Base-by-base conservation (phyloP, 352 stramenopile species). In the Phytophthora kernoviae region DNA sequence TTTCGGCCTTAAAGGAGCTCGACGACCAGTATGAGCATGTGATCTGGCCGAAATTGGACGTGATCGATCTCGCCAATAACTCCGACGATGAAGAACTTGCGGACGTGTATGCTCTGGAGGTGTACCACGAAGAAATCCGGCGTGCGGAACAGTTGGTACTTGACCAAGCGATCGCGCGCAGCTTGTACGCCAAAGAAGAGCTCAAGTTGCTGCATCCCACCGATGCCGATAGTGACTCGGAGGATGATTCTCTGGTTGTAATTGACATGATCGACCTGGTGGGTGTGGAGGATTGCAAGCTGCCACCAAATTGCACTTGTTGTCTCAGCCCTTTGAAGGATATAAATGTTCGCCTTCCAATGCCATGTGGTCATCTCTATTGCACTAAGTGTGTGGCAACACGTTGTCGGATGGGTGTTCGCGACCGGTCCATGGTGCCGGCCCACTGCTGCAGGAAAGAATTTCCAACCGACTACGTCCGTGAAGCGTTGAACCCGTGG, bases 371-470 rank as follows among this genome's bases (percentile, higher is more conserved):
- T 2, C 80, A 93, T 27, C 21, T 90, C 15, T 93, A 92, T 52
- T 93, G 84, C 50, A 52, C 43, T 1, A 41, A 63, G 4, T 92
- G 84, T 44, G 70, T 93, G 44, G 33, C 44, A 5, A 77, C 69
- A 36, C 77, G 81, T 15, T 84, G 73, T 59, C 65, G 73, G 18
- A 86, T 88, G 70, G 72, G 68, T 24, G 58, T 90, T 0, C 53
- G 55, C 2, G 77, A 93, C 52, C 78, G 84, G 8, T 68, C 70
- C 22, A 67, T 89, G 53, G 64, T 86, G 20, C 84, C 84, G 30
- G 74, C 80, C 11, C 81, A 87, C 49, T 93, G 81, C 70, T 93
- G 81, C 68, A 79, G 79, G 52, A 77, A 78, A 32, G 84, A 93
- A 11, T 86, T 87, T 24, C 84, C 84, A 0, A 51, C 46, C 15